Evolutionary conservation across 1,139 yeast genomes (phyloP).

Genomic region (Candida pseudocylindracea): DNA sequence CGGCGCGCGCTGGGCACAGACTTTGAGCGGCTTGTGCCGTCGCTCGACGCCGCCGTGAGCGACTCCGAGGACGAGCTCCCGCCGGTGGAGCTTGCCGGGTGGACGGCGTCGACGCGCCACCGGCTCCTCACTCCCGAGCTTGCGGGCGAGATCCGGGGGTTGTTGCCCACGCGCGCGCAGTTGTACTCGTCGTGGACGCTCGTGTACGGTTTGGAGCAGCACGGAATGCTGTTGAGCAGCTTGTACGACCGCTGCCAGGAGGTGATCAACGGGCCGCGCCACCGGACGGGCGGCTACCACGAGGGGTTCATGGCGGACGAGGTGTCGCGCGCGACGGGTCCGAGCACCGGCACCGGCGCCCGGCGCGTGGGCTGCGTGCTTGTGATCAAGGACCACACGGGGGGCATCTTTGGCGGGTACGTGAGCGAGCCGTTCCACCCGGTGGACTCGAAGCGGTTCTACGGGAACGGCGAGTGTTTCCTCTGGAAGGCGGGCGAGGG

Average conservation of each 20-base stretch:
- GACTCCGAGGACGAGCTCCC: too few relatives aligned
- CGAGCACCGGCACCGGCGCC: constrained; percentile 4
- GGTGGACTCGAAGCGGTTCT: constrained; percentile 48
- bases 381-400: constrained; percentile 37
- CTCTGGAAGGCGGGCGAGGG: constrained; percentile 41
- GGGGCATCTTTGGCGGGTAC: constrained; percentile 64
- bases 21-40: too few relatives aligned
- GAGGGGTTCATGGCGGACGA: constrained; percentile 13
- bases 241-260: constrained; percentile 22
- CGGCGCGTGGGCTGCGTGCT: constrained; percentile 37
- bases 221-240: constrained; percentile 74
- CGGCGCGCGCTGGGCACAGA: too few relatives aligned
- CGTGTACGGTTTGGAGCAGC: constrained; percentile 68
- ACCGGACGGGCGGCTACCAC: constrained; percentile 13
- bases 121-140: constrained; percentile 32
- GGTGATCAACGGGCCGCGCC: constrained; percentile 4
- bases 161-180: constrained; percentile 63
- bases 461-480: constrained; percentile 91
- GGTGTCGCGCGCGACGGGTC: constrained; percentile 4
- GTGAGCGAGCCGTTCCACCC: constrained; percentile 55
- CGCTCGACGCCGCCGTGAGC: too few relatives aligned
- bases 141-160: constrained; percentile 50
- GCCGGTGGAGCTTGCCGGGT: too few relatives aligned
- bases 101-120: too few relatives aligned
- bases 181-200: constrained; percentile 58